Evolutionary conservation across 805 yeast genomes (phyloP), one percentile per base, ranked within the genome.

Genomic region (Jamesozyma gamospora): DNA sequence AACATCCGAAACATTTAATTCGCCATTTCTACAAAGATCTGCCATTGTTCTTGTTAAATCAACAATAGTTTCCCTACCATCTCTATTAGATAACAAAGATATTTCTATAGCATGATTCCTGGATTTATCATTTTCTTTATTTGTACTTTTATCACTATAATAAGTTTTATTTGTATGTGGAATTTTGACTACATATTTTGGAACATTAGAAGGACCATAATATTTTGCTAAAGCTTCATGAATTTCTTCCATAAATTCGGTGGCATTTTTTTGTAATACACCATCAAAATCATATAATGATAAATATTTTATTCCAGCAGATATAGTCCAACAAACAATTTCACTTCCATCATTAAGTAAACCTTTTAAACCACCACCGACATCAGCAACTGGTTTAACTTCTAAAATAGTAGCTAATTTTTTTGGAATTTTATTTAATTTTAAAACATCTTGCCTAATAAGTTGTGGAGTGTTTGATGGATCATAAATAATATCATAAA

Each of bases 11-110:
- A 77, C 62, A 14, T 70, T 60, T 41, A 90, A 60, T 48, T 81
- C 84, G 34, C 77, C 69, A 34, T 70, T 67, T 12, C 68, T 64
- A 9, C 85, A 79, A 44, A 86, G 64, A 36, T 80, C 90, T 25
- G 94, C 77, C 77, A 88, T 77, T 18, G 94, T 84, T 51, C 74
- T 80, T 8, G 97, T 81, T 40, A 92, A 70, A 49, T 84, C 95
- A 21, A 87, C 92, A 50, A 92, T 78, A 15, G 95, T 80, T 40
- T 87, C 81, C 46, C 94, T 77, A 6, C 98, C 98, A 59, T 92
- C 97, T 31, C 76, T 74, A 31, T 71, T 69, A 7, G 90, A 77
- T 26, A 88, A 63, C 41, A 92, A 62, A 24, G 77, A 69, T 44
- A 90, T 71, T 39, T 72, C 77, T 41, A 90, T 70, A 41, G 76